Evolutionary conservation across 78 protist species (phyloP).

Genomic region (Pigoraptor vietnamica): DNA sequence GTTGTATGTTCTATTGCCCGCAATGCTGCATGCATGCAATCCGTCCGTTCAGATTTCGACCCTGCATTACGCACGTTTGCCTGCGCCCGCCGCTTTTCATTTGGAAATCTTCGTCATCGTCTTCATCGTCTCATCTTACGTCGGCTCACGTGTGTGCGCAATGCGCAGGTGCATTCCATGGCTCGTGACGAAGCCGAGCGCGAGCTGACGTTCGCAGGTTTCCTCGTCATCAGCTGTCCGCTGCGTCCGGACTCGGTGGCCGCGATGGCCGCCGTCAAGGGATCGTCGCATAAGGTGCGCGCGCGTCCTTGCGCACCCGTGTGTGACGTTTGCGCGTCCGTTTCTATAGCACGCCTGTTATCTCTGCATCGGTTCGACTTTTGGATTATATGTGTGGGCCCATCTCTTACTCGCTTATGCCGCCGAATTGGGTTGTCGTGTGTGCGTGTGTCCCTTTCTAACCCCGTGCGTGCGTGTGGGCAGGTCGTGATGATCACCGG

Average conservation of each 20-base stretch:
- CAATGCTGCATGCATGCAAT: too few species aligned
- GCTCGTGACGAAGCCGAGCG: constrained; percentile 60
- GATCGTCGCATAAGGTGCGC: constrained; percentile 63
- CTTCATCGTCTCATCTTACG: not conserved
- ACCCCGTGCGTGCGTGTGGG: too few species aligned
- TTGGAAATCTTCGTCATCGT: not conserved
- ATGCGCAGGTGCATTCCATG: constrained; percentile 21
- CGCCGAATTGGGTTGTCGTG: not conserved
- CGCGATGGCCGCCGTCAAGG: constrained; percentile 36
- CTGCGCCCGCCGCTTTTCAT: not conserved
- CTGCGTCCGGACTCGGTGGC: constrained; percentile 64
- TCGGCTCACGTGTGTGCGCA: not conserved
- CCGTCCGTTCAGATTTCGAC: not conserved
- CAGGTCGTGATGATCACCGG: constrained; percentile 97
- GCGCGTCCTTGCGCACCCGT: not conserved
- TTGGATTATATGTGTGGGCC: not conserved
- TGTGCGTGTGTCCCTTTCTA: too few species aligned
- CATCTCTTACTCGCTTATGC: too few species aligned
- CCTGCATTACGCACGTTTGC: not conserved
- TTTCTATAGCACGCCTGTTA: too few species aligned
- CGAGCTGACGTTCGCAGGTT: constrained; percentile 85
- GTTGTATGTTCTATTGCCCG: not conserved
- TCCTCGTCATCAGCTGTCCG: constrained; percentile 78
- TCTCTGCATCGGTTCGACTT: too few species aligned
- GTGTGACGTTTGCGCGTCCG: not conserved